Conservation (phyloP, 148 eudicot species). For the Fallopia convolvulus region DNA sequence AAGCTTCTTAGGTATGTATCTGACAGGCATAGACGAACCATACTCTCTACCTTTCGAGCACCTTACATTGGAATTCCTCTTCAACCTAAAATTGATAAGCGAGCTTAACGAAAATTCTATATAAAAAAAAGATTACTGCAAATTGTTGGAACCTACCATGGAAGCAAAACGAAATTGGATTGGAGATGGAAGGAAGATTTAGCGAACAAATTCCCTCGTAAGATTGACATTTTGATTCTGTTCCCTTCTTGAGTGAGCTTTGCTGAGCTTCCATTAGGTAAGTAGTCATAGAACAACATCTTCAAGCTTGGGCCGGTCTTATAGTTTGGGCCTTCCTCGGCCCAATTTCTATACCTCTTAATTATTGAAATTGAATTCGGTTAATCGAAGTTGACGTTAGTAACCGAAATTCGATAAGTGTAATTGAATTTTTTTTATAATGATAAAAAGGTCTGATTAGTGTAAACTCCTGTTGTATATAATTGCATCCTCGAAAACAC, state of each 20-base stretch:
- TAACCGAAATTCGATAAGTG: too few relatives aligned
- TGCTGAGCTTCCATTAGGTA: too few relatives aligned
- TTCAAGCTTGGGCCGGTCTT: not conserved
- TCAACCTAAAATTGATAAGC: conserved; percentile 22
- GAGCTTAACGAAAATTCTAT: not conserved
- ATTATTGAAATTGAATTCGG: too few relatives aligned
- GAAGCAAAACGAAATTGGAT: not conserved
- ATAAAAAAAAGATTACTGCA: too few relatives aligned
- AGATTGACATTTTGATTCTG: conserved; percentile 9
- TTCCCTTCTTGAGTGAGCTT: not conserved
- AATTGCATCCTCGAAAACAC: too few relatives aligned
- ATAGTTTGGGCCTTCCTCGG: not conserved
- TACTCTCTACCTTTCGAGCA: conserved; percentile 28
- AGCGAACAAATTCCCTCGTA: conserved; percentile 3
- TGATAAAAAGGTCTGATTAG: too few relatives aligned
- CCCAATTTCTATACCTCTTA: not conserved
- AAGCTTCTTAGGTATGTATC: conserved; percentile 51
- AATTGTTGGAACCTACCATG: not conserved
- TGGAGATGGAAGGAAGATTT: conserved; percentile 9
- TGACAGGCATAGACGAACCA: conserved; percentile 42
- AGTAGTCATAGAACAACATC: too few relatives aligned
- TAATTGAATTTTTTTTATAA: too few relatives aligned
- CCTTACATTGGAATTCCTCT: conserved; percentile 22
- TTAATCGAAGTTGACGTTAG: too few relatives aligned
- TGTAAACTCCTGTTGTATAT: too few relatives aligned